Base-by-base conservation (phyloP, 2,329 filamentous ascomycete genomes). In the Penicillium aurantiogriseum region DNA sequence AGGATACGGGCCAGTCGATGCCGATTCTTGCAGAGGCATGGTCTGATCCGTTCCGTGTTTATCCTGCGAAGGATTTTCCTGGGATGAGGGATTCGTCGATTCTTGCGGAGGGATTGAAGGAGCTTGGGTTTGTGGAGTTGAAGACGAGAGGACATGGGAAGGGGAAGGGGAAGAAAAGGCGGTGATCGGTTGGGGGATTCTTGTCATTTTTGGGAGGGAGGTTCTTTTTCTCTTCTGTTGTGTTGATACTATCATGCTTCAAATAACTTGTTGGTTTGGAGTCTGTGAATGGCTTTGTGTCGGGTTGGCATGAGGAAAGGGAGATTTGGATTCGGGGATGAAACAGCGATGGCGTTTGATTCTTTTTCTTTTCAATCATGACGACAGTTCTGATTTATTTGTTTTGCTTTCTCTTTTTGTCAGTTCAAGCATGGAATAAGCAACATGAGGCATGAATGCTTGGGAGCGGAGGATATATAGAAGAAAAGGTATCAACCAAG, bases 1-100 rank as follows among this genome's bases (percentile, higher is more conserved):
- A 70, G 48, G 73, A 71, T 57, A 73, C 70, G 11, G 73, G 71
- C 3, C 65, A 70, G 50, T 68, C 70, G 2, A 69, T 74, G 65
- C 74, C 73, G 13, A 72, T 77, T 25, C 66, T 77, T 39, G 70
- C 73, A 1, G 73, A 76, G 56, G 68, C 68, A 4, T 76, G 74
- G 70, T 77, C 75, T 8, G 67, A 78, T 11, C 68, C 71, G 3
- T 79, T 79, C 51, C 70, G 70, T 25, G 76, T 78, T 4, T 78
- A 72, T 61, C 68, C 73, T 5, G 75, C 76, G 1, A 78, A 78
- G 56, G 74, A 78, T 58, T 78, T 79, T 45, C 76, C 76, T 0
- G 76, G 76, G 0, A 77, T 78, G 76, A 63, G 64, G 40, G 69
- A 75, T 45, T 77, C 76, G 13, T 76, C 75, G 6, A 62, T 65